Evolutionary conservation across 1,139 yeast species (phyloP).

Genomic region (Blastobotrys proliferans): DNA sequence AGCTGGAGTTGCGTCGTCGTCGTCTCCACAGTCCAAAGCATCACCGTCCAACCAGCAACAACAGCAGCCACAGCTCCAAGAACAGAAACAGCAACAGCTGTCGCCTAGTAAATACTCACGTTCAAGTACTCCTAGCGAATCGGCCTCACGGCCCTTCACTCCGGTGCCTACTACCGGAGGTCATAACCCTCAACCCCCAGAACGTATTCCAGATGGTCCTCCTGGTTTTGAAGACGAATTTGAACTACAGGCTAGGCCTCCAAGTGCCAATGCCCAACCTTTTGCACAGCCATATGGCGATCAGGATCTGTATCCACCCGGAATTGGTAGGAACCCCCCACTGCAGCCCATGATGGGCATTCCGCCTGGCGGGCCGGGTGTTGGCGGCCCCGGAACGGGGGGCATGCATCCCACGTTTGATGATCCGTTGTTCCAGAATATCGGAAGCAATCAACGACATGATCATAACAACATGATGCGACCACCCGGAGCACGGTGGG

Average conservation of each 20-base stretch:
- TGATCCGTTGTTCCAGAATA: slow-evolving; percentile 26
- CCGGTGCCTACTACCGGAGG: slow-evolving; percentile 1
- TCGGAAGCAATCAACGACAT: slow-evolving; percentile 29
- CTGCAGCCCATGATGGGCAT: slow-evolving; percentile 27
- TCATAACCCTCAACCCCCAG: neutral
- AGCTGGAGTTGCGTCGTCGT: neutral
- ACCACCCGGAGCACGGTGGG: slow-evolving; percentile 41
- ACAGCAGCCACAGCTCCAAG: slow-evolving; percentile 1
- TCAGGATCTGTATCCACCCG: slow-evolving; percentile 39
- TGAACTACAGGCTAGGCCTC: slow-evolving; percentile 31
- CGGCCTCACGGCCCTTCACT: slow-evolving; percentile 16
- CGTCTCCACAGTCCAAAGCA: neutral
- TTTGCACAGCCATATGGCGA: slow-evolving; percentile 30
- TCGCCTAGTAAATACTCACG: too few species aligned
- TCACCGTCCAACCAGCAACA: neutral
- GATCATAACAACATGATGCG: slow-evolving; percentile 21
- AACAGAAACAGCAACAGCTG: too few species aligned
- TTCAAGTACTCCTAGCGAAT: slow-evolving; percentile 14
- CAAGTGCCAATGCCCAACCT: neutral
- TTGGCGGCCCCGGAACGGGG: slow-evolving; percentile 20
- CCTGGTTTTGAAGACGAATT: slow-evolving; percentile 60
- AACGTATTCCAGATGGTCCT: slow-evolving; percentile 35
- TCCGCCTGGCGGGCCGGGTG: slow-evolving; percentile 6
- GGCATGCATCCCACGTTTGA: slow-evolving; percentile 39
- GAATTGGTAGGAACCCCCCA: slow-evolving; percentile 35